Conservation (phyloP, 2,329 filamentous ascomycete genomes). For the Penicillium sp. region DNA sequence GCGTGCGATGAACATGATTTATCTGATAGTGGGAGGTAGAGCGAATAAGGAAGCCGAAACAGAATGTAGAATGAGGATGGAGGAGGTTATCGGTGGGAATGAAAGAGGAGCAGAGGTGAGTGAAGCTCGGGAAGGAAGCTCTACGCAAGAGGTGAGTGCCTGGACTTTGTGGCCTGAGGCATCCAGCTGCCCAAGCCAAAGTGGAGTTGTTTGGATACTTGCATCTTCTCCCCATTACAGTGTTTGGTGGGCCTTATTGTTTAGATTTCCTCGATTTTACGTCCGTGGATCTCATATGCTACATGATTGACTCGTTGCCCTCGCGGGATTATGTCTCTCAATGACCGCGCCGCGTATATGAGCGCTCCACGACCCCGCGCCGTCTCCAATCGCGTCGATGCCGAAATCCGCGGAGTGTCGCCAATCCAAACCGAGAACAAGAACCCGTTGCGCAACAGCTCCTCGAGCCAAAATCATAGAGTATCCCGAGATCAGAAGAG, state of each 20-base stretch:
- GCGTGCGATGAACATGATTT: slow-evolving; percentile 95
- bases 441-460: slow-evolving; percentile 34
- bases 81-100: slow-evolving; percentile 7
- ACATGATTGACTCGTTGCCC: slow-evolving; percentile 25
- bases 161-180: slow-evolving; percentile 30
- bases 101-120: slow-evolving; percentile 19
- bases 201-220: slow-evolving; percentile 18
- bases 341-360: slow-evolving; percentile 43
- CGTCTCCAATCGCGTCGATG: slow-evolving; percentile 42
- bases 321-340: slow-evolving; percentile 39
- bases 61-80: slow-evolving; percentile 3
- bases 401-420: slow-evolving; percentile 33
- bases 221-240: slow-evolving; percentile 7
- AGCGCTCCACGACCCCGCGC: slow-evolving; percentile 43
- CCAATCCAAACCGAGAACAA: slow-evolving; percentile 33
- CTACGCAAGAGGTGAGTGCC: slow-evolving; percentile 41
- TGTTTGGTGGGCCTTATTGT: neutral
- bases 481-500: slow-evolving; percentile 37
- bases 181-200: slow-evolving; percentile 11
- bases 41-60: neutral
- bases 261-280: slow-evolving; percentile 1
- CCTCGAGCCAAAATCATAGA: slow-evolving; percentile 33
- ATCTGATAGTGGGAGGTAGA: slow-evolving; percentile 28
- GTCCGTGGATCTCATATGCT: slow-evolving; percentile 12
- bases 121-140: slow-evolving; percentile 34